A percentile compares a stretch with the other conserved stretches of the same genome.
Conservation (phyloP, 176 grass and related monocot species). For the Coix lacrymajobi region DNA sequence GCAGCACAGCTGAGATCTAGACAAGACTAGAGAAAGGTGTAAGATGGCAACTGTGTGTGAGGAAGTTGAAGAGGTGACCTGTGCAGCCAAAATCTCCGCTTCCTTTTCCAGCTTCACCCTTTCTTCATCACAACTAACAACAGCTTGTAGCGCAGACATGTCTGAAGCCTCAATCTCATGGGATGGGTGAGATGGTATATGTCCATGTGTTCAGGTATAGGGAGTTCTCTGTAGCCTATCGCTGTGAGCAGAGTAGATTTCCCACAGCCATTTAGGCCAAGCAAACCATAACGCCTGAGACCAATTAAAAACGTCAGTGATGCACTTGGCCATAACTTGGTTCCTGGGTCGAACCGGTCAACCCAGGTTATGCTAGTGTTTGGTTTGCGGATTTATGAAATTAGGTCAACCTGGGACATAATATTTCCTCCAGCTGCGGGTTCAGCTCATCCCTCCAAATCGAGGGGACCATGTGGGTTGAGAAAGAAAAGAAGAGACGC, state of each 20-base stretch:
- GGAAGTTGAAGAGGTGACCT: slow-evolving; percentile 27
- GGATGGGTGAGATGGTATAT: slow-evolving; percentile 65
- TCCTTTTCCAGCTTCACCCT: slow-evolving; percentile 71
- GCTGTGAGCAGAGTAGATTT: slow-evolving; percentile 77
- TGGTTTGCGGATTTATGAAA: too few relatives aligned
- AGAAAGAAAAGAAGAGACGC: too few relatives aligned
- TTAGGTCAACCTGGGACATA: too few relatives aligned
- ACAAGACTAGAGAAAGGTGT: not conserved
- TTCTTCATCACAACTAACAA: slow-evolving; percentile 86
- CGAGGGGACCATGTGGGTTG: too few relatives aligned
- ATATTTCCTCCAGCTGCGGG: too few relatives aligned
- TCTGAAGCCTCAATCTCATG: slow-evolving; percentile 87
- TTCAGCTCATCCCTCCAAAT: too few relatives aligned
- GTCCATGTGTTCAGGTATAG: slow-evolving; percentile 97
- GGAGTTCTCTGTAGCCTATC: slow-evolving; percentile 75
- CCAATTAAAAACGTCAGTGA: not conserved
- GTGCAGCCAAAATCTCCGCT: slow-evolving; percentile 60
- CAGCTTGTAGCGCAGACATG: slow-evolving; percentile 71
- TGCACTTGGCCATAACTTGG: not conserved
- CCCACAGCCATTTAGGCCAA: slow-evolving; percentile 83
- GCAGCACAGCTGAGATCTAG: not conserved
- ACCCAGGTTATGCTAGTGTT: too few relatives aligned
- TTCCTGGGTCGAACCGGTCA: too few relatives aligned
- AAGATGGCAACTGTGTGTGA: not conserved
- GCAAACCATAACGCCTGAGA: slow-evolving; percentile 74